Evolutionary conservation across 192 early-diverging fungal genomes (phyloP).

Genomic region (Neocallimastix lanati): DNA sequence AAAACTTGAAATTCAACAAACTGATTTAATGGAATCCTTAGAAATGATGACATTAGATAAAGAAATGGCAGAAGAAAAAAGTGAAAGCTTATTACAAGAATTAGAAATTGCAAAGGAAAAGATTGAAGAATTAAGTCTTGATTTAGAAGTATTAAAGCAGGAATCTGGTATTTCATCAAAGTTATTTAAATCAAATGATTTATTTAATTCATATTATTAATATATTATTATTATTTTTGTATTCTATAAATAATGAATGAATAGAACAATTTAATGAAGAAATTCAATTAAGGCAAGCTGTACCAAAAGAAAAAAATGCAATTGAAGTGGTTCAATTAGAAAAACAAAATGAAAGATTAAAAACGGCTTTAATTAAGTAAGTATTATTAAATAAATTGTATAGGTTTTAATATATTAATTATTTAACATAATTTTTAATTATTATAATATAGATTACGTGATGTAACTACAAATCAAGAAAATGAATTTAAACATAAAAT

Average conservation of each 20-base stretch:
- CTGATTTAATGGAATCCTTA: constrained; percentile 54
- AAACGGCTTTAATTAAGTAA: constrained; percentile 64
- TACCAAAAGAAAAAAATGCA: constrained; percentile 3
- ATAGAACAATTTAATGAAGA: constrained; percentile 6
- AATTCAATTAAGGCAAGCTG: constrained; percentile 1
- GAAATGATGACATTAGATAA: constrained; percentile 79
- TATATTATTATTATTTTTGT: too few relatives aligned
- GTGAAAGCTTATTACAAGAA: constrained; percentile 58
- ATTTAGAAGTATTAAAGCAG: constrained; percentile 45
- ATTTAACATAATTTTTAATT: too few relatives aligned
- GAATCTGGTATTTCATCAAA: constrained; percentile 21
- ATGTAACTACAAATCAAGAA: constrained; percentile 56
- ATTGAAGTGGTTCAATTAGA: constrained; percentile 49
- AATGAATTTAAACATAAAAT: constrained; percentile 37
- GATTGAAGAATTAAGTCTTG: constrained; percentile 53
- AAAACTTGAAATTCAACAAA: constrained; percentile 42
- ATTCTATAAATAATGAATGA: too few relatives aligned
- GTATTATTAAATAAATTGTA: too few relatives aligned
- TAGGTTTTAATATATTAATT: too few relatives aligned
- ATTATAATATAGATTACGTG: constrained; percentile 50
- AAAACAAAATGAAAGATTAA: constrained; percentile 69
- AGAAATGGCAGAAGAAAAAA: constrained; percentile 77
- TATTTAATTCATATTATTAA: too few relatives aligned
- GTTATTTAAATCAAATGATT: too few relatives aligned
- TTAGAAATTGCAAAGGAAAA: constrained; percentile 52